Evolutionary conservation across 768 basidiomycete species (phyloP), one percentile per base, ranked within the genome.

Genomic region (Lyophyllum shimeji): DNA sequence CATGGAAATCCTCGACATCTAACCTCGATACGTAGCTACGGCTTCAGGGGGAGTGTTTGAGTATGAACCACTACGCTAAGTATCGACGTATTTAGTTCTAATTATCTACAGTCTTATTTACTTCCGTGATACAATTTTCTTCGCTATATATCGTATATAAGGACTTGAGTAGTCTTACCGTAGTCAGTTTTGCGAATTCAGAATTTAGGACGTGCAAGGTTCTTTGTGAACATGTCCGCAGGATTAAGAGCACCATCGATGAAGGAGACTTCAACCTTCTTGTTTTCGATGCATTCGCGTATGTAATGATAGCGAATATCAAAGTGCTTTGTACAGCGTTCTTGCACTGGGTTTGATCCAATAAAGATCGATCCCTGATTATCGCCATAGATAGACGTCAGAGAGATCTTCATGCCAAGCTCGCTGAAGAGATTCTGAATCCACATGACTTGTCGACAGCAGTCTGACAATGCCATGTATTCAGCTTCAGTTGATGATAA

Each of bases 281-380:
- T n/a, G n/a, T n/a, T n/a, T 1, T 13, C 1, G 37, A 71, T 54
- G 23, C 69, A 60, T 25, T 75, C 63, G 2, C 68, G 67, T 47
- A 78, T 70, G 60, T 70, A 74, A 52, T 78, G 76, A 54, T 74
- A 66, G 21, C 21, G 43, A 11, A 44, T 44, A 12, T 44, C 21
- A 12, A 44, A 23, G 17, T 44, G 43, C 11, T 76, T 76, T 0
- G 71, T 63, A 3, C 68, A 56, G 1, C n/a, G 66, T 34, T 12
- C 69, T 70, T 29, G 63, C 61, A 2, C 55, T 47, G 1, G 64
- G 5, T 60, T 47, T 0, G 62, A n/a, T n/a, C n/a, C n/a, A 18
- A 40, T 17, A n/a, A 40, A 3, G n/a, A 40, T 40, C 2, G 39
- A 17, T 5, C 39, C 18, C 50, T 57, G 62, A 46, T 72, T 71